A percentile compares a stretch with the other conserved stretches of the same genome.
These are phyloP conservation scores for Fistulinella prunicolor DNA, from an alignment of 768 basidiomycete genomes.

Conservation along the genomic window DNA sequence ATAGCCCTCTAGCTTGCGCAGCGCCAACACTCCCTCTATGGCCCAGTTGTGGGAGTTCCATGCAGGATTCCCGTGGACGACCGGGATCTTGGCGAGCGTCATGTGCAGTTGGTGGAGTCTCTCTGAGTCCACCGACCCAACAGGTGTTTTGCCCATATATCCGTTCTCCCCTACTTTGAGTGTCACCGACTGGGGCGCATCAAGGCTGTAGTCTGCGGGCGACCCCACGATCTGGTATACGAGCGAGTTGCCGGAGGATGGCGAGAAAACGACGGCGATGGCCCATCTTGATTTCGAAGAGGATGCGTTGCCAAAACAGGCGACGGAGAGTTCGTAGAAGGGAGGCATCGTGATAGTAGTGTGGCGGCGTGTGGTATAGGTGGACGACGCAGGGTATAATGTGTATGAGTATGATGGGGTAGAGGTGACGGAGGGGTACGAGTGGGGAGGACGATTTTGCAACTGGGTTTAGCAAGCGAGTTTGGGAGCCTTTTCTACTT, in stretches of 20 bases:
- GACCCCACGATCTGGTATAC: conserved; percentile 32
- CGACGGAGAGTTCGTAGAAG: conserved; percentile 33
- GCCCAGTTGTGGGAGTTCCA: conserved; percentile 32
- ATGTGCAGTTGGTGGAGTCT: conserved; percentile 26
- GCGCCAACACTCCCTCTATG: conserved; percentile 30
- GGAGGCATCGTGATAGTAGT: conserved; percentile 25
- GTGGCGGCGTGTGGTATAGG: conserved; percentile 1
- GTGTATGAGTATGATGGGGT: too few species aligned
- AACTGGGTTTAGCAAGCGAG: neutral
- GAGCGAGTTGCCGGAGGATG: conserved; percentile 28
- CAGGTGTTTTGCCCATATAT: conserved; percentile 20
- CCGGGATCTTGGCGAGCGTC: conserved; percentile 25
- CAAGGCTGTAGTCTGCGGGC: conserved; percentile 26
- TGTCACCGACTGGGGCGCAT: conserved; percentile 33
- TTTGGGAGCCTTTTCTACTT: conserved; percentile 22
- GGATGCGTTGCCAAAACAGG: conserved; percentile 24
- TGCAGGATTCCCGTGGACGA: conserved; percentile 26
- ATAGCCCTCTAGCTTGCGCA: conserved; percentile 29
- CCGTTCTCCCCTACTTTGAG: conserved; percentile 30
- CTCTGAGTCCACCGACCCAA: conserved; percentile 30
- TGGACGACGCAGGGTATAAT: too few species aligned
- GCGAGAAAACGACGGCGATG: conserved; percentile 28
- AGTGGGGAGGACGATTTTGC: neutral
- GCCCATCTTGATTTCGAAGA: conserved; percentile 23
- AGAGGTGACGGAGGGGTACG: neutral